Conservation (phyloP, 208 protist species). For the Herpetomonas muscarum region DNA sequence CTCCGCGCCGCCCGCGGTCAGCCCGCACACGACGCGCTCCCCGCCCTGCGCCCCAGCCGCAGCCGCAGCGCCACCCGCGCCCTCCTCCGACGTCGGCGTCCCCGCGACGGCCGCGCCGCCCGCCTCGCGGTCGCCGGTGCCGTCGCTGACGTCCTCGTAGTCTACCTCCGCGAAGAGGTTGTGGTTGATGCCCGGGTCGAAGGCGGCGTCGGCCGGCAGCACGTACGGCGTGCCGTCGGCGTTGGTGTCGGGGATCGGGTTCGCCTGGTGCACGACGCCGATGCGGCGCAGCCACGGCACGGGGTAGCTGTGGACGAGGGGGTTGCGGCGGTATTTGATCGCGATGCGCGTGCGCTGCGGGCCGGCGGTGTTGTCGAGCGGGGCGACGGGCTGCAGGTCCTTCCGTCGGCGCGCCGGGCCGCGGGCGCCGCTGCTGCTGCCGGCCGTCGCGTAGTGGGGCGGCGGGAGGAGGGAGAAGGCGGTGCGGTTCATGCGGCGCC, state of each 20-base stretch:
- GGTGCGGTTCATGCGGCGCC: neutral
- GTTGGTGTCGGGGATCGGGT: conserved; percentile 18
- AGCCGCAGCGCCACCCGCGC: too few relatives aligned
- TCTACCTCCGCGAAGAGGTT: neutral
- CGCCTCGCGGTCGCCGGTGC: neutral
- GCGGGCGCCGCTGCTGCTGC: too few relatives aligned
- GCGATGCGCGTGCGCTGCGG: conserved; percentile 11
- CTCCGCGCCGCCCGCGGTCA: too few relatives aligned
- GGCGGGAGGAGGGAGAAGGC: neutral
- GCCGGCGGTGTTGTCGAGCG: neutral
- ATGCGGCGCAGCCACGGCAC: conserved; percentile 33
- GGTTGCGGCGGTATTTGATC: conserved; percentile 17
- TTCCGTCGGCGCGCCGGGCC: neutral
- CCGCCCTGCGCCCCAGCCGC: too few relatives aligned
- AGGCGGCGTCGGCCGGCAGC: conserved; percentile 29
- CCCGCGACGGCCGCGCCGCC: neutral
- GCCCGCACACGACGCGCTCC: too few relatives aligned
- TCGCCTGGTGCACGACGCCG: conserved; percentile 25
- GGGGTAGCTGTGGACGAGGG: conserved; percentile 36
- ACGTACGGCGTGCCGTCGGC: conserved; percentile 10
- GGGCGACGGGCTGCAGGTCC: too few relatives aligned
- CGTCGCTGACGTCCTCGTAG: neutral
- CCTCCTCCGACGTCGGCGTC: neutral
- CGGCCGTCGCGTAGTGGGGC: neutral
- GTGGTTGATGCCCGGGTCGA: conserved; percentile 6